Evolutionary conservation across 345 rosid genomes (phyloP), one percentile per base, ranked within the genome.

Genomic region (Euclidium syriacum): DNA sequence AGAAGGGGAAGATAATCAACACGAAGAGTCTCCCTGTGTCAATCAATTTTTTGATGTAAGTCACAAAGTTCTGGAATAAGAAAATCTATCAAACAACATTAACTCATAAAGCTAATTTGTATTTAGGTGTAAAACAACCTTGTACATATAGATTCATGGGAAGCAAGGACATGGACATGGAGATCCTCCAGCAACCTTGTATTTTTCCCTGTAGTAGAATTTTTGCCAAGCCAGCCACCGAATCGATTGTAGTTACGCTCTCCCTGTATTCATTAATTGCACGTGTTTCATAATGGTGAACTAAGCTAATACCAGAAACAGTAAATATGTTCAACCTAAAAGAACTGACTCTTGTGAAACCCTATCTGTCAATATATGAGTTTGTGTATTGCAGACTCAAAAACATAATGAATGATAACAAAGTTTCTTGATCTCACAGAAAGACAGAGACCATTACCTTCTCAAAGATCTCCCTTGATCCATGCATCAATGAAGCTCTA

Each of bases 201-300:
- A 71, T 87, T 85, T 74, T 90, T 94, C 10, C 97, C 81, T 48
- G 71, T 77, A 9, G 97, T 81, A 57, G 99, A 94, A 68, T 87
- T 94, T 77, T 85, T 94, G 64, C 99, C 99, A 55, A 94, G 82
- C 97, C 97, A 94, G 26, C 96, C 95, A 73, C 99, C 95, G 77
- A 94, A 90, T 67, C 96, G 81, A 70, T 94, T 94, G 79, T 78
- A 87, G 75, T 94, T 94, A 22, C 92, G 75, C 74, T 94, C 99
- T 49, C 99, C 99, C 99, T 94, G 86, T 58, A 76, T 66, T 46
- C 15, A 27, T 46, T 46, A 66, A 44, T 44, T 27, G n/a, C n/a
- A n/a, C n/a, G 30, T 40, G 53, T 63, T 30, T 58, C 54, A 23
- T 53, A 70, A 52, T 14, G 24, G 22, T 62, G 64, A 62, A 54